These are phyloP conservation scores for Fomitopsis palustris DNA, from an alignment of 1,284 basidiomycete genomes.

Conservation along the genomic window DNA sequence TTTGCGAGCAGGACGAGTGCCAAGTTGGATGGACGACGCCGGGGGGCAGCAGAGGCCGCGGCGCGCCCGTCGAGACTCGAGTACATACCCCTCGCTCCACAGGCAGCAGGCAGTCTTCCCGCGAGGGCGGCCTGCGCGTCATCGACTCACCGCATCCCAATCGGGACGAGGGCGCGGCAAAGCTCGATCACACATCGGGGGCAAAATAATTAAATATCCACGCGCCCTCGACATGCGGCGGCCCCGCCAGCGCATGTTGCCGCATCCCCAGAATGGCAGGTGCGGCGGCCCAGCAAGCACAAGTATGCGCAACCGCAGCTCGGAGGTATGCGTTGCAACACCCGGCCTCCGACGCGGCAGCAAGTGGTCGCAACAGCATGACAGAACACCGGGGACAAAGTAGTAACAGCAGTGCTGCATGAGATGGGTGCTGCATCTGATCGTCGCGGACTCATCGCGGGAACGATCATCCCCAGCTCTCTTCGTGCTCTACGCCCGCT, in stretches of 20 bases:
- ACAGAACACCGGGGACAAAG: neutral
- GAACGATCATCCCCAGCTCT: neutral
- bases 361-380: neutral
- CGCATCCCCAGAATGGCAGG: neutral
- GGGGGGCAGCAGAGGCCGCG: neutral
- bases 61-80: neutral
- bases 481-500: neutral
- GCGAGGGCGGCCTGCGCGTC: neutral
- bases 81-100: conserved; percentile 1
- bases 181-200: neutral
- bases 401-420: no score
- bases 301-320: no score
- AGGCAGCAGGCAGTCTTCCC: neutral
- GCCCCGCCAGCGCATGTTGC: neutral
- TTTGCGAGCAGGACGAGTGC: neutral
- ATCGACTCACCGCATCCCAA: neutral
- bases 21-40: neutral
- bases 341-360: neutral
- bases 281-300: neutral
- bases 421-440: neutral
- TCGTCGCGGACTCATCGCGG: neutral
- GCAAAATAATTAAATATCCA: neutral
- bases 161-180: neutral
- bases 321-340: neutral
- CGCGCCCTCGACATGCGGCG: no score